Evolutionary conservation across 2,329 filamentous ascomycete genomes (phyloP), one percentile per base, ranked within the genome.

Genomic region (Fusarium fracticaudum): DNA sequence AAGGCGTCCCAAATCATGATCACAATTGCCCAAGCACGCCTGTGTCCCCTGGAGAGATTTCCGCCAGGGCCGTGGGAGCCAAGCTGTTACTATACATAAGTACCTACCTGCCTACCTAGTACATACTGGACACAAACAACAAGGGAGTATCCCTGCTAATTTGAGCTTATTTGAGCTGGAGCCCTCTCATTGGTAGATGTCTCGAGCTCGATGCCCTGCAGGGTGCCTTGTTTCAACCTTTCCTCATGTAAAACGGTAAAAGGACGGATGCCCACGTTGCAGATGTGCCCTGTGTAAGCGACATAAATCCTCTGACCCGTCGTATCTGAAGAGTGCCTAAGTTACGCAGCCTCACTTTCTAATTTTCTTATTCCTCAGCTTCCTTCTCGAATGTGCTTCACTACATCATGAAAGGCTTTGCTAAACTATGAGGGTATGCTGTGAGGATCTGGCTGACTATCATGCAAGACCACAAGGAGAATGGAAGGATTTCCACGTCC

Each of bases 161-260:
- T 40, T 47, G 45, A 68, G 65, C 64, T 68, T 68, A 62, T 68
- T 62, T 53, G 48, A 48, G 54, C 45, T 22, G 47, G 35, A 29
- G 31, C 59, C 15, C 20, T 55, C 29, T 61, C 20, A 67, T 67
- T 68, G 65, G 65, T 18, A 24, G 24, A 37, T 24, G 35, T 15
- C 24, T 48, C 45, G 38, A 62, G 64, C 40, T 45, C 47, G 33
- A 20, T 33, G 29, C 37, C 61, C 45, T 61, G 54, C 45, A 68
- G 38, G 54, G 65, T 31, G 48, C 63, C 64, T 68, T 68, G 65
- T 61, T 67, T 68, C 44, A 61, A 67, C 45, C 31, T 22, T 61
- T 53, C 43, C 31, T 67, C 26, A 33, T 20, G 33, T 33, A 50
- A 60, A 67, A 26, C 31, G 13, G n/a, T 26, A 50, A 60, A 66